A percentile compares a stretch with the other conserved stretches of the same genome.
These are phyloP conservation scores for Pseudocercospora musae DNA, from an alignment of 2,329 filamentous ascomycete genomes.

Conservation along the genomic window DNA sequence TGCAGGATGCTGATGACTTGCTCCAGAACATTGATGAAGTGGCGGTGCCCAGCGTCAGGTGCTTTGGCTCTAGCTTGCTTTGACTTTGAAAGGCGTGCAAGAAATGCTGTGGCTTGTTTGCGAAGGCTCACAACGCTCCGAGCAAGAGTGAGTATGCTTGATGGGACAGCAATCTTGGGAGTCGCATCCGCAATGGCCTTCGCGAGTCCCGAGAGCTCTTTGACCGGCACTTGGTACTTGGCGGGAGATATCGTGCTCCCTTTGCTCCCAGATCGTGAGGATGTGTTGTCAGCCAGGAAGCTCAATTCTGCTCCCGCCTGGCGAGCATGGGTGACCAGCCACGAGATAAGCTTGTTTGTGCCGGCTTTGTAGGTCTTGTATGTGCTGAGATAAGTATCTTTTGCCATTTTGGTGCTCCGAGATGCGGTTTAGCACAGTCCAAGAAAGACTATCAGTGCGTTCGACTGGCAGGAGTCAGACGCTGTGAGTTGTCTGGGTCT, in stretches of 20 bases:
- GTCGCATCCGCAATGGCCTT: slow-evolving; percentile 1
- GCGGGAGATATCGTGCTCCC: too few species aligned
- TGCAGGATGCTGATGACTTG: slow-evolving; percentile 2
- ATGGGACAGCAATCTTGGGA: slow-evolving; percentile 7
- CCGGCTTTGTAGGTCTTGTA: slow-evolving; percentile 10
- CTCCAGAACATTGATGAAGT: slow-evolving; percentile 6
- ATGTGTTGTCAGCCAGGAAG: not conserved
- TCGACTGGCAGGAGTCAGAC: too few species aligned
- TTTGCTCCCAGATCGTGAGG: too few species aligned
- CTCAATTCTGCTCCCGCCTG: not conserved
- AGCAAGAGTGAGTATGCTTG: not conserved
- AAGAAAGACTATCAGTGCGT: too few species aligned
- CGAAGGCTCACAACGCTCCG: not conserved
- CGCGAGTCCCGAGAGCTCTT: not conserved
- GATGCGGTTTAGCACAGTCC: too few species aligned
- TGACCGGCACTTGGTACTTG: too few species aligned
- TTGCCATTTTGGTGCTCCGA: too few species aligned
- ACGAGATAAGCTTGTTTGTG: slow-evolving; percentile 9
- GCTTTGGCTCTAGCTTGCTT: not conserved
- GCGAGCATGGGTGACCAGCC: slow-evolving; percentile 16
- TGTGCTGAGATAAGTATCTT: not conserved
- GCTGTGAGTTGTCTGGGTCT: too few species aligned
- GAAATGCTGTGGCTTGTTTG: not conserved
- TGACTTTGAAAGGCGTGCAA: not conserved
- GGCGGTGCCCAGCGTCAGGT: not conserved